Conservation (phyloP, 129 eudicot genomes). For the Heracleum sosnowskyi region DNA sequence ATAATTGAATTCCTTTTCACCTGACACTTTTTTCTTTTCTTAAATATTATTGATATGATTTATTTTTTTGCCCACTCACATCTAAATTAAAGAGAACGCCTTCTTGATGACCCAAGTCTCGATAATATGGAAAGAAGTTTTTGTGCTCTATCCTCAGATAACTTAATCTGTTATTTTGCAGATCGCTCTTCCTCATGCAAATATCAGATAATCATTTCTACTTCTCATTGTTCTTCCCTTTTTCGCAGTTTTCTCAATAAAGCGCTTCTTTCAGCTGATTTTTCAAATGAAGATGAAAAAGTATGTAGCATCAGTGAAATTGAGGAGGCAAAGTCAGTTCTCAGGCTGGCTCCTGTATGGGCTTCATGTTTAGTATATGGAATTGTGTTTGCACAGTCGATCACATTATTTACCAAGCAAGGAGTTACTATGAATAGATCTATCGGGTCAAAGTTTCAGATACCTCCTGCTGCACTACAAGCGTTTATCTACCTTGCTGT, state of each 20-base stretch:
- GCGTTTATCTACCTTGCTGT: conserved; percentile 31
- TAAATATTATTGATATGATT: background rate
- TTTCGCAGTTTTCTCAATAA: conserved; percentile 44
- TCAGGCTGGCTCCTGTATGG: conserved; percentile 59
- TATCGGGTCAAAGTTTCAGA: conserved; percentile 31
- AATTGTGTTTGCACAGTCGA: conserved; percentile 44
- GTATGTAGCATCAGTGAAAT: conserved; percentile 33
- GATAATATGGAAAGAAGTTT: background rate
- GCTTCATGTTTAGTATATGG: conserved; percentile 43
- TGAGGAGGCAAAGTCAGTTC: conserved; percentile 48
- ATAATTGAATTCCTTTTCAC: background rate
- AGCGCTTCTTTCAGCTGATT: conserved; percentile 32
- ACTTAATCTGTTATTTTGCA: background rate
- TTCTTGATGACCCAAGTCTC: background rate
- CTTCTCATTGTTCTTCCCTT: background rate
- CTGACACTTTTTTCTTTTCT: background rate
- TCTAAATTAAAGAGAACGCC: background rate
- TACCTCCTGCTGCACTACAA: conserved; percentile 75
- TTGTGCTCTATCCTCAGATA: background rate
- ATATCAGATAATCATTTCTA: background rate
- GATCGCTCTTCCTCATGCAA: background rate
- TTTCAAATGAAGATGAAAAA: conserved; percentile 19
- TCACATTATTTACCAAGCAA: conserved; percentile 75
- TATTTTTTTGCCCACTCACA: background rate
- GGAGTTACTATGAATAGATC: conserved; percentile 68